Base-by-base conservation (phyloP, 495 filamentous ascomycete genomes). In the Xylaria flabelliformis region DNA sequence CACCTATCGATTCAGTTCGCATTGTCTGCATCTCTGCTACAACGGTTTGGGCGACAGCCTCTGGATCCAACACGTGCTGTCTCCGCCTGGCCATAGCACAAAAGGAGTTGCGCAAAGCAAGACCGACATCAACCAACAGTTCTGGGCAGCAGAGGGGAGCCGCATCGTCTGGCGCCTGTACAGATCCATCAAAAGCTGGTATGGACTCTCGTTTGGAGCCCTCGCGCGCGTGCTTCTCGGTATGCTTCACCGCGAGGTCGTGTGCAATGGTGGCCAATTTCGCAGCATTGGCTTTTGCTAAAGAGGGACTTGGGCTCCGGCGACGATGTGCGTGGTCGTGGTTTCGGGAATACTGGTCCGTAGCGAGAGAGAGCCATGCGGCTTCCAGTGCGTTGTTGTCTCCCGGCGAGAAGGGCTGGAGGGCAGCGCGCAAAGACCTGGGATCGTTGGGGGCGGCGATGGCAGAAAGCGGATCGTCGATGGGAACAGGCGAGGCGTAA, bases 401-500 rank as follows among this genome's bases (percentile, higher is more conserved):
- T 56, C 86, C 88, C 0, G 87, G 86, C 0, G 92, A 91, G 78
- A 95, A 97, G 3, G 93, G 93, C n/a, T 90, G 88, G 1, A 92
- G 88, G 34, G 90, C 87, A 34, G 85, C 82, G 69, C 87, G 89
- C 24, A 78, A 76, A 17, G 85, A 78, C 56, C 84, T 84, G 48
- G 88, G 79, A 69, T 88, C 86, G 64, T 84, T 84, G 24, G 86
- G 79, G 24, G 74, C 81, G 24, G 87, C 80, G 41, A 88, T 83
- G 1, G 91, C 86, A 6, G 91, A 90, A 53, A 95, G 86, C 15
- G 93, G 93, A 79, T 97, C 93, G 78, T 97, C 93, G 76, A 97
- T 91, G 50, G 93, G 89, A 41, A 93, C 83, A 24, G 87, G 84
- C 17, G 93, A 94, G 39, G 88, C 85, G 81, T 95, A 96, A 78